Percentiles rank a stretch among this genome's conserved stretches.
Conservation (phyloP, 2,329 filamentous ascomycete species). For the Teratosphaeria pseudoeucalypti region DNA sequence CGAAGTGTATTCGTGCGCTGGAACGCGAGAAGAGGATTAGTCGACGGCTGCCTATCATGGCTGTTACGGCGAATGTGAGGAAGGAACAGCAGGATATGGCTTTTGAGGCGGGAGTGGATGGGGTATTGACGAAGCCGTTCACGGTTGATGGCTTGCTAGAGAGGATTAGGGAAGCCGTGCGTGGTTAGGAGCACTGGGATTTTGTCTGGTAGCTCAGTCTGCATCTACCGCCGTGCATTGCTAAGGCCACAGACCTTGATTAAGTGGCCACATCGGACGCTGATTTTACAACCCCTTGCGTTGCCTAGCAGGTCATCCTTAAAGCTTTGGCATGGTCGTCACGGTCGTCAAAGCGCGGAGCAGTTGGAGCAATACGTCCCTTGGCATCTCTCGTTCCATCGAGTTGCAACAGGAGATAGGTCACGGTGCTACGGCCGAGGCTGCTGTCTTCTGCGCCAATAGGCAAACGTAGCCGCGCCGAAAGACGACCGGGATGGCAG, state of each 20-base stretch:
- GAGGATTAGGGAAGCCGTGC: background rate
- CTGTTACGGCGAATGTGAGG: slow-evolving; percentile 16
- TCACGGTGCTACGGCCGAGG: background rate
- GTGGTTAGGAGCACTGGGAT: background rate
- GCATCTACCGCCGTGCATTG: background rate
- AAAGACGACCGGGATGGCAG: background rate
- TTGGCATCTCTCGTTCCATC: background rate
- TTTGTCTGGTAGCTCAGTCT: background rate
- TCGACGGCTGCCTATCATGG: slow-evolving; percentile 13
- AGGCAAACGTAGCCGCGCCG: background rate
- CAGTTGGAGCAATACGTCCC: background rate
- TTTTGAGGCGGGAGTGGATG: slow-evolving; percentile 13
- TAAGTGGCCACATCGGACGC: background rate
- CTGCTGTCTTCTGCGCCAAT: background rate
- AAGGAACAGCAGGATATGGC: slow-evolving; percentile 10
- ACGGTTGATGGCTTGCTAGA: slow-evolving; percentile 12
- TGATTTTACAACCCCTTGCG: background rate
- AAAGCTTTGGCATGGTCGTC: background rate
- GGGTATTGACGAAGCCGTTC: slow-evolving; percentile 18
- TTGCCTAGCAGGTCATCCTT: background rate
- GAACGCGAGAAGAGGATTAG: slow-evolving; percentile 7
- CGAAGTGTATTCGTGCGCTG: slow-evolving; percentile 12
- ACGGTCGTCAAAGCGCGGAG: background rate
- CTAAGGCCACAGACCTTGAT: background rate
- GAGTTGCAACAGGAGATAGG: background rate